Evolutionary conservation across 306 rosid genomes (phyloP), one percentile per base, ranked within the genome.

Genomic region (Cotoneaster glaucophyllus): DNA sequence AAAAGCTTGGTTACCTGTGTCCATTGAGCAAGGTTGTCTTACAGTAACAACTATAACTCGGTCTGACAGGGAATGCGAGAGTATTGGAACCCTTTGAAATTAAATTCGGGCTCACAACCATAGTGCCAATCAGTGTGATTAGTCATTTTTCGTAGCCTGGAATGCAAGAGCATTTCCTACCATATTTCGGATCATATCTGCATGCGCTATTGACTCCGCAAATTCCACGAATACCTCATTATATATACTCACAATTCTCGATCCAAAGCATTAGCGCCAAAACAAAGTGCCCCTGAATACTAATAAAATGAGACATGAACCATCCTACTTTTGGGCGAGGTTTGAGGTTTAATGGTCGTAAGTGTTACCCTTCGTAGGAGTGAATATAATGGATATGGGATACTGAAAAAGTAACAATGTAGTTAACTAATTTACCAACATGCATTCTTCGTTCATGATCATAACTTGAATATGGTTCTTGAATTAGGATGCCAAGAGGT

Each of bases 81-180:
- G 9, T 11, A 18, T 57, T n/a, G 29, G 89, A 87, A 37, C 29
- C 11, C 7, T 34, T 26, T 1, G 61, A 67, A 4, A 28, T 53
- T 12, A 54, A 82, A 78, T 26, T 65, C 34, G 2, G 82, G 88
- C 39, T 82, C 70, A 10, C 88, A 87, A 2, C 91, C 91, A 22
- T 11, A 64, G 6, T 11, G 22, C 73, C 73, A 52, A 53, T 66
- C 73, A 52, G 15, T 13, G 2, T 12, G 62, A 53, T 75, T 15
- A 15, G 7, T 75, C 73, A 52, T 52, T 72, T 52, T 72, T 22
- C 54, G 37, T 75, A 25, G 22, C 78, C 61, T 11, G 58, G 70
- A 12, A 74, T 11, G 45, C 78, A 63, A 9, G 72, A 31, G 18
- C 80, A 68, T 39, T 26, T 41, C 32, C 68, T 37, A 2, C 68